Evolutionary conservation across 495 filamentous ascomycete species (phyloP).

Genomic region (Trichocladium antarcticum): DNA sequence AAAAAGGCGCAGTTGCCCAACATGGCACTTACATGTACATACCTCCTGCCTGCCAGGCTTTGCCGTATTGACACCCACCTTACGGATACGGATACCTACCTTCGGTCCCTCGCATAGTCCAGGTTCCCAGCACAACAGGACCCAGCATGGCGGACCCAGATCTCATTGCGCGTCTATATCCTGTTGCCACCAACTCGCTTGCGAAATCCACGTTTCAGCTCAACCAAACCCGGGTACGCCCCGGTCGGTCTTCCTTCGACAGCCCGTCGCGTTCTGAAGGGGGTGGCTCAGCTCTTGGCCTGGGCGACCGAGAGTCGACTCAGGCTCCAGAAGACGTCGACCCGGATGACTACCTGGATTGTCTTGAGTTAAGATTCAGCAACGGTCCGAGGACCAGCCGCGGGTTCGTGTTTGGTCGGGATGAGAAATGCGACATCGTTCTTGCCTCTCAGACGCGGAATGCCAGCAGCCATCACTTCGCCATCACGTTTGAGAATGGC

Average conservation of each 20-base stretch:
- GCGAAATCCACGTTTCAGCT: too few species aligned
- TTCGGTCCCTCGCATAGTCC: too few species aligned
- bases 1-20: too few species aligned
- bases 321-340: too few species aligned
- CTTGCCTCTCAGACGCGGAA: not conserved
- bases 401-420: not conserved
- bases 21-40: too few species aligned
- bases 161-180: not conserved
- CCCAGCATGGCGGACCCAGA: not conserved
- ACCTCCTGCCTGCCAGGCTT: not conserved
- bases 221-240: too few species aligned
- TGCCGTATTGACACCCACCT: not conserved
- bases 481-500: not conserved
- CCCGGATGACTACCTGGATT: not conserved
- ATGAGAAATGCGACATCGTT: not conserved
- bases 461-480: not conserved
- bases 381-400: not conserved
- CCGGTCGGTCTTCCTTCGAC: too few species aligned
- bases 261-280: too few species aligned
- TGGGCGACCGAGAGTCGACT: too few species aligned
- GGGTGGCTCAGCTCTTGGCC: too few species aligned
- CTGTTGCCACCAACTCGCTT: not conserved
- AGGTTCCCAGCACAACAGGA: not conserved
- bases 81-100: not conserved
- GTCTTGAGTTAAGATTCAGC: not conserved